Percentiles rank a stretch among this genome's conserved stretches.
phyloP scores from a whole-genome alignment of 2,329 filamentous ascomycete genomes.

The Microsporum canis region DNA sequence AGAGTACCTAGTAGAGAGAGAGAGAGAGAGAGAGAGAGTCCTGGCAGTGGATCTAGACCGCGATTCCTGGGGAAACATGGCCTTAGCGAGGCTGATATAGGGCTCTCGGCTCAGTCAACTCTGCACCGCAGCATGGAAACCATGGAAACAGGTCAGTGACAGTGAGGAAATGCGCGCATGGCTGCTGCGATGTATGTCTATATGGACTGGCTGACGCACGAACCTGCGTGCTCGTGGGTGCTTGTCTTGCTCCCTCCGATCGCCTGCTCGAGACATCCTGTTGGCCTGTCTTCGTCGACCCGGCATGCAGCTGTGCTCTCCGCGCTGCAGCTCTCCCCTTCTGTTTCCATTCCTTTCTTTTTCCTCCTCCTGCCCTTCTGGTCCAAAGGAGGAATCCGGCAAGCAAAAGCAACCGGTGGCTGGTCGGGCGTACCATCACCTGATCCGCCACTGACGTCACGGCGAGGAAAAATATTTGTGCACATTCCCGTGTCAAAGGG shows the following conservation, averaged over 20 bases:
- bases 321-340: not conserved
- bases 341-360: not conserved
- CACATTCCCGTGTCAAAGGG: too few species aligned
- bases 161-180: not conserved
- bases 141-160: not conserved
- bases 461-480: not conserved
- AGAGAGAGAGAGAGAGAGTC: not conserved
- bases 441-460: constrained; percentile 2
- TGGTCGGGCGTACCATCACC: not conserved
- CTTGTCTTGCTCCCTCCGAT: not conserved
- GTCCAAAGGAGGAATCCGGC: too few species aligned
- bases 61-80: not conserved
- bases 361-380: not conserved
- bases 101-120: not conserved
- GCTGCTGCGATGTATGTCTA: not conserved
- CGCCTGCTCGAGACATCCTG: not conserved
- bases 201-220: not conserved
- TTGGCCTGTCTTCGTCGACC: not conserved
- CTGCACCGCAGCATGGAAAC: not conserved
- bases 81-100: constrained; percentile 1
- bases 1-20: not conserved
- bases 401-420: not conserved
- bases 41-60: not conserved
- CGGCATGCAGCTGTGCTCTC: not conserved
- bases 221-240: not conserved